Evolutionary conservation across 345 rosid genomes (phyloP).

Genomic region (Eucalyptus urophylla): DNA sequence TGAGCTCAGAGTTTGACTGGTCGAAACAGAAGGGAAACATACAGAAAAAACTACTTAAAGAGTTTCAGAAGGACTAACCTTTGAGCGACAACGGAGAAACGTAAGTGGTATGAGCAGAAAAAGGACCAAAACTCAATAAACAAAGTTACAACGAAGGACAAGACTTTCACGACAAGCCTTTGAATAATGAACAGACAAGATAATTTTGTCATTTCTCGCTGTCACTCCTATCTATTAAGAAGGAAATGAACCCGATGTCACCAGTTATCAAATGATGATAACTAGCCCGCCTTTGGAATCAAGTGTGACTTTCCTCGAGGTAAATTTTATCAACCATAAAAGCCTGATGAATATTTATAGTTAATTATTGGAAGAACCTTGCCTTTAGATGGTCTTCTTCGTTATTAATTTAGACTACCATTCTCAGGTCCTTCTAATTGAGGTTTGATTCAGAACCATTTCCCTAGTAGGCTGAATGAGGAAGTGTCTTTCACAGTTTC

Average conservation of each 20-base stretch:
- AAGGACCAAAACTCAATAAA: too few relatives aligned
- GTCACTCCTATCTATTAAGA: neutral
- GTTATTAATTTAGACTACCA: neutral
- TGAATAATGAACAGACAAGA: too few relatives aligned
- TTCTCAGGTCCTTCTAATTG: neutral
- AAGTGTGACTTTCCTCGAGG: neutral
- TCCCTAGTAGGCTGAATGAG: neutral
- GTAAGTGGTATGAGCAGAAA: too few relatives aligned
- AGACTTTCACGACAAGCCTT: too few relatives aligned
- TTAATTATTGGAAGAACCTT: neutral
- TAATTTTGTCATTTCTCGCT: neutral
- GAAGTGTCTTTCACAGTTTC: neutral
- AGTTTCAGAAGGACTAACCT: too few relatives aligned
- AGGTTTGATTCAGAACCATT: neutral
- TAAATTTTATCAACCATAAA: neutral
- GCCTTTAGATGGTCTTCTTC: neutral
- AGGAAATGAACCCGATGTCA: neutral
- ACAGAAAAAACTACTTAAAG: too few relatives aligned
- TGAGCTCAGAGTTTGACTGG: too few relatives aligned
- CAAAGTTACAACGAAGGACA: too few relatives aligned
- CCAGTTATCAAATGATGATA: neutral
- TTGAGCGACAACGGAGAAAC: too few relatives aligned
- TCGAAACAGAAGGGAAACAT: too few relatives aligned
- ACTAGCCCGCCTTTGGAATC: neutral
- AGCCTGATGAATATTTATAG: neutral